Evolutionary conservation across 192 early-diverging fungal species (phyloP).

Genomic region (Coemansia sp.): DNA sequence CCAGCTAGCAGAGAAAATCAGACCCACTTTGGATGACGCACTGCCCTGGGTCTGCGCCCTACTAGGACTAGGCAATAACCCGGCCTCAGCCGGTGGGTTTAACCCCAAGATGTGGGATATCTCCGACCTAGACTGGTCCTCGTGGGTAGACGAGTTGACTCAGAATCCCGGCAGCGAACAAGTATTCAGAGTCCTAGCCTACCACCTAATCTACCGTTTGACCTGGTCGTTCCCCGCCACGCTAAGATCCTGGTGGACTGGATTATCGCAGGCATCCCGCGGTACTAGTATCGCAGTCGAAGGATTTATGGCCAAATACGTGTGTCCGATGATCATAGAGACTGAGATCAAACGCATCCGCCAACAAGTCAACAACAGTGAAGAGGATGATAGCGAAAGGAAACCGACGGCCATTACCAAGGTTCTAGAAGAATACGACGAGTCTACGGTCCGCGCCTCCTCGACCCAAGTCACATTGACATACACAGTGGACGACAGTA

Average conservation of each 20-base stretch:
- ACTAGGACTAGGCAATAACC: slow-evolving; percentile 21
- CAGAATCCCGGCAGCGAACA: slow-evolving; percentile 25
- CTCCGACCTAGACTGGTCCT: slow-evolving; percentile 25
- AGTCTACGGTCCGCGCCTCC: slow-evolving; percentile 20
- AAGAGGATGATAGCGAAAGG: neutral
- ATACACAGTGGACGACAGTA: slow-evolving; percentile 49
- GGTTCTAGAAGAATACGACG: slow-evolving; percentile 44
- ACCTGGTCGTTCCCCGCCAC: slow-evolving; percentile 34
- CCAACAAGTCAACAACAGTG: slow-evolving; percentile 1
- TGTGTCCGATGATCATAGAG: slow-evolving; percentile 13
- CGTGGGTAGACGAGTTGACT: slow-evolving; percentile 17
- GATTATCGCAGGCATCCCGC: slow-evolving; percentile 30
- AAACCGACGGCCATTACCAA: slow-evolving; percentile 20
- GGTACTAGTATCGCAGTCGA: slow-evolving; percentile 26
- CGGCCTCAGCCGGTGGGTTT: neutral
- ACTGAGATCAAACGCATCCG: slow-evolving; percentile 32
- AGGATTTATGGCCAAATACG: slow-evolving; percentile 24
- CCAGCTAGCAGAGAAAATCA: slow-evolving; percentile 19
- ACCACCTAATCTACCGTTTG: slow-evolving; percentile 18
- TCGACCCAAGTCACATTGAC: slow-evolving; percentile 23
- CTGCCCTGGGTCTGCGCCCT: slow-evolving; percentile 49
- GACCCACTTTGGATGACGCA: slow-evolving; percentile 19
- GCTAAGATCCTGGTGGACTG: slow-evolving; percentile 46
- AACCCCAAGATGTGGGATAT: slow-evolving; percentile 32
- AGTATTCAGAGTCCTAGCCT: slow-evolving; percentile 25